These are phyloP conservation scores for Solanum hybrid DNA, from an alignment of 305 asterid species.

Conservation along the genomic window DNA sequence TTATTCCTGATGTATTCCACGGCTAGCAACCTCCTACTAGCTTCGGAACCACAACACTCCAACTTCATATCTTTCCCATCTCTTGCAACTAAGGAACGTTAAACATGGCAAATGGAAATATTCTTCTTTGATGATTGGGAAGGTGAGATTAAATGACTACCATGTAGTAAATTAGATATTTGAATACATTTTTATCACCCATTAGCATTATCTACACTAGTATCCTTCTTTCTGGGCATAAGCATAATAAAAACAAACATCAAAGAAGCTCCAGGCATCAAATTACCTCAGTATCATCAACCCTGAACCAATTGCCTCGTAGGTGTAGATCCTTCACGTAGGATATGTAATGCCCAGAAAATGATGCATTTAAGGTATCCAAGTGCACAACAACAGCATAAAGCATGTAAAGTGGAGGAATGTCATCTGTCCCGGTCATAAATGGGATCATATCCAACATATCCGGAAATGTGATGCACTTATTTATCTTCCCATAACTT, in stretches of 20 bases:
- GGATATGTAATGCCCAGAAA: slow-evolving; percentile 72
- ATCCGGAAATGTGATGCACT: slow-evolving; percentile 75
- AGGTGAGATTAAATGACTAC: not conserved
- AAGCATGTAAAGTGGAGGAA: slow-evolving; percentile 74
- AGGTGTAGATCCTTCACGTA: slow-evolving; percentile 57
- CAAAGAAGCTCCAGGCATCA: slow-evolving; percentile 19
- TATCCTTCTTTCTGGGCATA: not conserved
- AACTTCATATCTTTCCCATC: not conserved
- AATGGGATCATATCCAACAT: slow-evolving; percentile 71
- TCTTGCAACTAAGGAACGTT: not conserved
- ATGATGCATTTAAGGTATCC: slow-evolving; percentile 67
- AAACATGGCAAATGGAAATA: not conserved
- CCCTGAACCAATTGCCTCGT: slow-evolving; percentile 68
- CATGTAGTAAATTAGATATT: not conserved
- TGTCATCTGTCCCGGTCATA: slow-evolving; percentile 71
- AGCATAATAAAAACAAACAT: not conserved
- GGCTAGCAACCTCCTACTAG: not conserved
- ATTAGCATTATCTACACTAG: not conserved
- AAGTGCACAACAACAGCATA: slow-evolving; percentile 78
- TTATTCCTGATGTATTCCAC: not conserved
- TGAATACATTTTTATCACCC: not conserved
- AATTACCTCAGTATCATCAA: slow-evolving; percentile 70
- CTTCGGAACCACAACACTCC: not conserved
- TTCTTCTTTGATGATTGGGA: not conserved
- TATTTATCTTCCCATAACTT: slow-evolving; percentile 73